These are phyloP conservation scores for Botrytis medusae DNA, from an alignment of 2,329 filamentous ascomycete genomes.

Conservation along the genomic window DNA sequence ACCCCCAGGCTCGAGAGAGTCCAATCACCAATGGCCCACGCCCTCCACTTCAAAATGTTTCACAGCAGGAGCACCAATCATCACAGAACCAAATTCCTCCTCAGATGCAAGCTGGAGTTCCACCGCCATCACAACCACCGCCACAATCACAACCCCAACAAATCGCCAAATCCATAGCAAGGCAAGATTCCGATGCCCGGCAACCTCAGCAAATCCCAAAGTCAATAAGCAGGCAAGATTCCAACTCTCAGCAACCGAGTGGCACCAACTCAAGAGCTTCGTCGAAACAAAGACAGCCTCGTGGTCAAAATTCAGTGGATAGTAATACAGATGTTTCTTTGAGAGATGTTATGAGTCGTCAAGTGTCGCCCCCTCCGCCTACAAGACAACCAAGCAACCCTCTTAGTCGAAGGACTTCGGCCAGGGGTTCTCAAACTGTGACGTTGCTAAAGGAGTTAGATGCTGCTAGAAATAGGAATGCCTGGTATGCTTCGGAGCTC, in stretches of 20 bases:
- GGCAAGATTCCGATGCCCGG: slow-evolving; percentile 32
- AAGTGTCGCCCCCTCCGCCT: slow-evolving; percentile 59
- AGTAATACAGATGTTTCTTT: slow-evolving; percentile 58
- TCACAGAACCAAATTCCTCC: background rate
- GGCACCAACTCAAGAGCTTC: slow-evolving; percentile 42
- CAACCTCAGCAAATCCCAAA: slow-evolving; percentile 46
- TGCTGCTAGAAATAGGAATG: slow-evolving; percentile 78
- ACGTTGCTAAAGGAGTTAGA: slow-evolving; percentile 85
- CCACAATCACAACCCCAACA: slow-evolving; percentile 30
- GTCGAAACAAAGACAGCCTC: slow-evolving; percentile 53
- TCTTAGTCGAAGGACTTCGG: slow-evolving; percentile 60
- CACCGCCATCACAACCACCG: slow-evolving; percentile 12
- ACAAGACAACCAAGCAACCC: slow-evolving; percentile 57
- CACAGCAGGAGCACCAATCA: slow-evolving; percentile 9
- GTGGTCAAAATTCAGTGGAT: slow-evolving; percentile 67
- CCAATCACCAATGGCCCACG: slow-evolving; percentile 59
- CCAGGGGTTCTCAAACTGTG: slow-evolving; percentile 59
- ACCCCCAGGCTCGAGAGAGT: slow-evolving; percentile 48
- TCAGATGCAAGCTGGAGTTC: slow-evolving; percentile 8
- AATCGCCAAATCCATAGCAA: slow-evolving; percentile 37
- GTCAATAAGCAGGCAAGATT: slow-evolving; percentile 27
- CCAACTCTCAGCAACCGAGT: slow-evolving; percentile 33
- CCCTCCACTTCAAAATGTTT: slow-evolving; percentile 57
- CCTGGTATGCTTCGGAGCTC: slow-evolving; percentile 95
- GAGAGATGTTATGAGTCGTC: slow-evolving; percentile 46